Percentiles rank a stretch among this genome's conserved stretches.
Evolutionary conservation across 352 stramenopile genomes (phyloP).

Genomic region (Globisporangium okanoganense): DNA sequence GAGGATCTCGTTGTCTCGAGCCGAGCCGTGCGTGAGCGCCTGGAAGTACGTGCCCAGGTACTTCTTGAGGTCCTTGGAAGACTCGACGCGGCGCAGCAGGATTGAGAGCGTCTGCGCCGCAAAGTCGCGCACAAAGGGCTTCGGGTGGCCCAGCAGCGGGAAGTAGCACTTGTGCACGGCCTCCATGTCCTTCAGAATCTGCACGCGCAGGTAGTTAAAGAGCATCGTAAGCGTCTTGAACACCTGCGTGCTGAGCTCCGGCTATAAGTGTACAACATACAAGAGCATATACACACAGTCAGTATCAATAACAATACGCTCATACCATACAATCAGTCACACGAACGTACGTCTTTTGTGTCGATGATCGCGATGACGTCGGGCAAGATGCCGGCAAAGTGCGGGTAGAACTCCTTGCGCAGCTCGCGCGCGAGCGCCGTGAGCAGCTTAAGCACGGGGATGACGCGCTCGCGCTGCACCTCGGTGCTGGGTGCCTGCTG

Average conservation of each 20-base stretch:
- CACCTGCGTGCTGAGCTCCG: slow-evolving; percentile 86
- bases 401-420: slow-evolving; percentile 84
- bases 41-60: slow-evolving; percentile 77
- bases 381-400: slow-evolving; percentile 61
- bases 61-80: slow-evolving; percentile 68
- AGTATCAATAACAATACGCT: not conserved
- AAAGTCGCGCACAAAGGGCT: slow-evolving; percentile 88
- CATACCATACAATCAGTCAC: not conserved
- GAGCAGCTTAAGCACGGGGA: slow-evolving; percentile 78
- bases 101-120: slow-evolving; percentile 84
- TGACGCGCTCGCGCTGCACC: slow-evolving; percentile 68
- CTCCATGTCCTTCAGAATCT: slow-evolving; percentile 87
- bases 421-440: slow-evolving; percentile 78
- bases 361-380: slow-evolving; percentile 76
- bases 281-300: not conserved
- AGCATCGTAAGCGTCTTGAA: slow-evolving; percentile 91
- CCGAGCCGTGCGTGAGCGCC: slow-evolving; percentile 65
- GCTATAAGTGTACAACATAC: slow-evolving; percentile 24
- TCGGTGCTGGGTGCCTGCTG: slow-evolving; percentile 39
- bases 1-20: slow-evolving; percentile 59
- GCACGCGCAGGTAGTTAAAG: slow-evolving; percentile 82
- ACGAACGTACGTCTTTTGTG: slow-evolving; percentile 69
- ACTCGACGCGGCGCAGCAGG: slow-evolving; percentile 76
- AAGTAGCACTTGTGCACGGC: slow-evolving; percentile 91
- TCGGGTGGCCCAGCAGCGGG: slow-evolving; percentile 77